Base-by-base conservation (phyloP, 208 protist genomes). In the Trypanosoma platydactyli region DNA sequence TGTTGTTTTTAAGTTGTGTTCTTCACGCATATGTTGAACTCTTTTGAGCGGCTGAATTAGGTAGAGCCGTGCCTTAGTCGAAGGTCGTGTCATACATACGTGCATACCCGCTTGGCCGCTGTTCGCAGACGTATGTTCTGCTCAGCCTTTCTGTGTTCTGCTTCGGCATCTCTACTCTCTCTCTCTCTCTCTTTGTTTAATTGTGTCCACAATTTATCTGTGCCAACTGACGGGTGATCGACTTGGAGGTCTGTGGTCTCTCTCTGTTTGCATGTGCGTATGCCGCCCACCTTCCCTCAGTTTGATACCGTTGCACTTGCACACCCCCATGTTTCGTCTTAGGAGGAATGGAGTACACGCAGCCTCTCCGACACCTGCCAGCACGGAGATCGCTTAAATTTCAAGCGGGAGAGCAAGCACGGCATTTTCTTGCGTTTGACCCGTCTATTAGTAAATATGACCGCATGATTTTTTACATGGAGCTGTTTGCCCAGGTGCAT, bases 401-500 rank as follows among this genome's bases (percentile, higher is more conserved):
- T 60, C 52, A 48, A 45, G 68, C 76, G 18, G 66, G 69, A 15
- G 62, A 71, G 0, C 70, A 88, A 35, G 73, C 80, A 7, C 73
- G 80, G 5, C 79, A 95, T 48, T 95, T 91, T 68, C 75, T 95
- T 44, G 70, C 70, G 50, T 93, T 95, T 64, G 86, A 91, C 72
- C 55, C 76, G 11, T 58, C 83, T 27, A 86, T 95, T 46, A 87
- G 78, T 45, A 80, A 83, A 13, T 78, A 90, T 41, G 79, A 86
- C 7, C 84, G 90, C 3, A 73, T 90, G 35, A 44, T 87, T 30
- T 53, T 95, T 41, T 83, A 92, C 27, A 83, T 88, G 79, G 69
- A 76, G 49, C 24, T 93, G 15, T 89, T 93, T 51, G 73, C 72
- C 9, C 84, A 88, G 30, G 57, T 71, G 18, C 48, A 68, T 1